Base-by-base conservation (phyloP, 345 rosid genomes). In the Toxicodendron radicans region DNA sequence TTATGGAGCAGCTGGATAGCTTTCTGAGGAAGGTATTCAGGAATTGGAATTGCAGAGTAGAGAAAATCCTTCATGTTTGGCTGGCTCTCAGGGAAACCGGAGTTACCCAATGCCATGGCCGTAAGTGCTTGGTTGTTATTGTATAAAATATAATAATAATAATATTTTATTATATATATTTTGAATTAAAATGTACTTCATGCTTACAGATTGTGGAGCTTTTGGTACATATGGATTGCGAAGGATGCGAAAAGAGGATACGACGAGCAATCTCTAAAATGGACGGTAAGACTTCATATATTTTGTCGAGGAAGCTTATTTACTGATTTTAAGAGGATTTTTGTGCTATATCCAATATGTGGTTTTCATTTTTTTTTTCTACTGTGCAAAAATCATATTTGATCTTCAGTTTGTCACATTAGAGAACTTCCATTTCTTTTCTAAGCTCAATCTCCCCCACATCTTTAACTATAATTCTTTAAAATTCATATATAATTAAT, bases 221-320 rank as follows among this genome's bases (percentile, higher is more conserved):
- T 45, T 71, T 75, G 86, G 98, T 94, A 24, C 95, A 91, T 38
- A 94, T 91, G 98, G 97, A 93, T 66, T 91, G 98, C 10, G 83
- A 90, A 78, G 98, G 98, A 43, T 91, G 98, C 71, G 82, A 89
- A 68, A 91, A 85, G 83, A 86, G 94, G 57, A 85, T 91, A 51
- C 81, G 91, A 75, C 84, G 83, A 85, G 94, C 98, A 43, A 79
- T 91, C 76, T 88, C 90, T 3, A 93, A 85, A 84, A 78, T 93
- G 10, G 80, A 83, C 30, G 94, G 98, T 83, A 85, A 79, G 87
- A n/a, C 18, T 58, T 51, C n/a, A 12, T 10, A 12, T 48, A 51
- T 51, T 38, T 38, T 38, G 43, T 38, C 43, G 8, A 38, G 8
- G 43, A 5, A 38, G 43, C 43, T 38, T 38, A 6, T 35, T 3